Evolutionary conservation across 2,329 filamentous ascomycete species (phyloP).

Genomic region (Ophiocordyceps polyrhachis-furcata): DNA sequence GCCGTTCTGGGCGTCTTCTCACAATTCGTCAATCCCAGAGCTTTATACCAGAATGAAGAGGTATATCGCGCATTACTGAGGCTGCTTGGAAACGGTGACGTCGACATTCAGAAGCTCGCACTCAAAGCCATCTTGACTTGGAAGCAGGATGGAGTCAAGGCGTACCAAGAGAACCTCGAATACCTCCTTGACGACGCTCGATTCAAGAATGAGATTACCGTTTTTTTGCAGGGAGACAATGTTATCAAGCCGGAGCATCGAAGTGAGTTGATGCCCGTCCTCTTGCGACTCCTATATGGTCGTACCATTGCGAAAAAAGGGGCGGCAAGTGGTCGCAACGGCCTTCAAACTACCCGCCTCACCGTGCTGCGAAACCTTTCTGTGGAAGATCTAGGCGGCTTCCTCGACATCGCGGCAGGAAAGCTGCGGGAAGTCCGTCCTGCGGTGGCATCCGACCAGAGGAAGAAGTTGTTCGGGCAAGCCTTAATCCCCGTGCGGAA

Average conservation of each 20-base stretch:
- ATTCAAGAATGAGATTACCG: constrained; percentile 85
- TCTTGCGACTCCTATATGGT: constrained; percentile 77
- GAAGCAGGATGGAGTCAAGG: constrained; percentile 59
- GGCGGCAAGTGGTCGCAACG: constrained; percentile 55
- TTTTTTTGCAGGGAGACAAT: constrained; percentile 62
- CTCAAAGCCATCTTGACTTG: constrained; percentile 75
- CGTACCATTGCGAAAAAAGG: constrained; percentile 71
- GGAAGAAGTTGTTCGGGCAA: constrained; percentile 33
- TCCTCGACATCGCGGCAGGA: constrained; percentile 67
- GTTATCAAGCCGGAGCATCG: constrained; percentile 59
- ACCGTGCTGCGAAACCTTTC: constrained; percentile 64
- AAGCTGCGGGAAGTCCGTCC: constrained; percentile 43
- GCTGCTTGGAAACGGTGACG: constrained; percentile 72
- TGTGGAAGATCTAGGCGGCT: constrained; percentile 55
- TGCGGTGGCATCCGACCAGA: constrained; percentile 26
- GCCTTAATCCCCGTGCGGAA: constrained; percentile 52
- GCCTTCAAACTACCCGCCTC: constrained; percentile 64
- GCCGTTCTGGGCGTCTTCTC: constrained; percentile 64
- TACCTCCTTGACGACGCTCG: constrained; percentile 78
- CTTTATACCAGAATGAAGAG: constrained; percentile 57
- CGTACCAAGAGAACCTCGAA: constrained; percentile 71
- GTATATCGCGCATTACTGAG: constrained; percentile 59
- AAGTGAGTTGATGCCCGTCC: constrained; percentile 58
- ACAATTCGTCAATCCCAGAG: constrained; percentile 71
- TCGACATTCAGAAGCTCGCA: constrained; percentile 70